A percentile compares a stretch with the other conserved stretches of the same genome.
Conservation (phyloP, 2,329 filamentous ascomycete species). For the Paraconiothyrium sp. region DNA sequence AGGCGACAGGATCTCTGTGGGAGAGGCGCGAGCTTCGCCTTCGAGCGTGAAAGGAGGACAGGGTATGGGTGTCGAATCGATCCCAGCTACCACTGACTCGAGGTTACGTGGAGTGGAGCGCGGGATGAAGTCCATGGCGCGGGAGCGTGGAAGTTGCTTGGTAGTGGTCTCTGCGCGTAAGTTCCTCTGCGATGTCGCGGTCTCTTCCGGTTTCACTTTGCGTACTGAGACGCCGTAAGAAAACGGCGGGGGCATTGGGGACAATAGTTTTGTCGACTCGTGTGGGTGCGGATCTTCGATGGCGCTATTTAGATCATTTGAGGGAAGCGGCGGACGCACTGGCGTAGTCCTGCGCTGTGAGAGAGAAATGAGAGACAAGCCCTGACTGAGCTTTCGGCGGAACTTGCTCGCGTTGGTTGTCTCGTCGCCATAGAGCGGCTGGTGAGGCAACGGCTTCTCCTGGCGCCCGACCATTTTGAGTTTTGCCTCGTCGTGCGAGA, state of each 20-base stretch:
- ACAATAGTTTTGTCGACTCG: conserved; percentile 22
- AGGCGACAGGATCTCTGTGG: conserved; percentile 43
- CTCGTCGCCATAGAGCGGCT: conserved; percentile 21
- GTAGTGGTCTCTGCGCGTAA: conserved; percentile 27
- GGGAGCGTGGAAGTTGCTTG: conserved; percentile 38
- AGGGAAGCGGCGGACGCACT: conserved; percentile 25
- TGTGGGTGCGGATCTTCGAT: conserved; percentile 15
- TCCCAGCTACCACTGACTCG: conserved; percentile 17
- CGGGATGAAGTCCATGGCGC: conserved; percentile 46
- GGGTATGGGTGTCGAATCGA: conserved; percentile 15
- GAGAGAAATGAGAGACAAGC: conserved; percentile 45
- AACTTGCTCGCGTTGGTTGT: conserved; percentile 35
- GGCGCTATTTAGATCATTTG: conserved; percentile 18
- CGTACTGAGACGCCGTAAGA: conserved; percentile 6
- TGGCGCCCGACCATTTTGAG: conserved; percentile 40
- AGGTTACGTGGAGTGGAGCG: conserved; percentile 30
- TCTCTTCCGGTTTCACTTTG: conserved; percentile 6
- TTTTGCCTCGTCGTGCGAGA: conserved; percentile 18
- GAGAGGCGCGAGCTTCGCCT: conserved; percentile 17
- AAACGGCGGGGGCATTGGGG: conserved; percentile 19
- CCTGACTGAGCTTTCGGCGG: conserved; percentile 45
- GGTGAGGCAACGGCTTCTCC: conserved; percentile 30
- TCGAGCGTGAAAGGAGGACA: conserved; percentile 17
- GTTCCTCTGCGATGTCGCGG: conserved; percentile 3
- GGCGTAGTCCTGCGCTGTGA: conserved; percentile 39